Base-by-base conservation (phyloP, 768 basidiomycete genomes). In the Trametes cingulata region DNA sequence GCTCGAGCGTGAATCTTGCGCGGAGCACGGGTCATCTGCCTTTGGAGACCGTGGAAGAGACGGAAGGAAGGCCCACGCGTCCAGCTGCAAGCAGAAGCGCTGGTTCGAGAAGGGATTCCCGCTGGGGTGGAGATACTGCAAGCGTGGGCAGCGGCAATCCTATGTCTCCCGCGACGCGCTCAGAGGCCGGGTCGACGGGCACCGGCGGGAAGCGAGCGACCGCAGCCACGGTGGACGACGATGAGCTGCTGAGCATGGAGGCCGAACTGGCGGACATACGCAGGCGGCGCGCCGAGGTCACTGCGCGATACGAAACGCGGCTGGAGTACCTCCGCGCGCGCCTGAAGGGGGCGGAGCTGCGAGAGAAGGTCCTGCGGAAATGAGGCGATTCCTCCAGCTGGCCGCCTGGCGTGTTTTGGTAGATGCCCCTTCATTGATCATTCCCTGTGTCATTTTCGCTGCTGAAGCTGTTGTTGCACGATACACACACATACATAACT, bases 321-420 rank as follows among this genome's bases (percentile, higher is more conserved):
- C 71, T 93, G 68, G 90, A 91, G 63, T 93, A 90, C 69, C 75
- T 93, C 65, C 83, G 88, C 36, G 91, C 91, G 37, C 88, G 89
- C 74, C 70, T 93, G 69, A 92, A 91, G 74, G 87, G 88, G 19
- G 91, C 90, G 1, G 88, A 92, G 74, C 71, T 93, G 68, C 89
- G 88, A 63, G 92, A 93, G 76, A 90, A 91, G 71, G 73, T 93
- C 65, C 65, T 88, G 77, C 84, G 82, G 69, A 86, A 81, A 56
- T 76, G 60, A 66, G 55, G 40, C 14, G 22, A 61, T 15, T 24
- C 20, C 45, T n/a, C 24, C 29, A 5, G 37, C 17, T 12, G 25
- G 24, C 22, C 24, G 25, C 39, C 24, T 35, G 39, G 19, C 45
- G 25, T 48, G 48, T 37, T 22, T 37, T 39, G 37, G 24, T 47